These are phyloP conservation scores for Aspergillus amoenus DNA, from an alignment of 2,329 filamentous ascomycete species.

Conservation along the genomic window DNA sequence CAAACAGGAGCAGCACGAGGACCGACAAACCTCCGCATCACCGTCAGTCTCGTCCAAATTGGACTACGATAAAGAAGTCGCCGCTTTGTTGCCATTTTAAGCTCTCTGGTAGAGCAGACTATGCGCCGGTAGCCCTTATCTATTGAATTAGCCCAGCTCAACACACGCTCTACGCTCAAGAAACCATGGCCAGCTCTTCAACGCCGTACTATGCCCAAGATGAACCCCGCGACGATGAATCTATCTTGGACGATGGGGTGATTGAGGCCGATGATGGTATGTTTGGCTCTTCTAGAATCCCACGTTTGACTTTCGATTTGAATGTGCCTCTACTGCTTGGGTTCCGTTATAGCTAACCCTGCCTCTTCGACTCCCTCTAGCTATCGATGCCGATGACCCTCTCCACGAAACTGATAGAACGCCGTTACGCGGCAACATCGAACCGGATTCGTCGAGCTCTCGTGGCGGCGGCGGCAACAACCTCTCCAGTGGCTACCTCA, in stretches of 20 bases:
- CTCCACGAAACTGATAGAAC: conserved; percentile 69
- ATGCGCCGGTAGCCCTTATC: background rate
- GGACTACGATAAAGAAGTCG: background rate
- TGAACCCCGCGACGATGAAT: conserved; percentile 62
- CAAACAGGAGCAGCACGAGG: conserved; percentile 12
- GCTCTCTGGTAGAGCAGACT: conserved; percentile 16
- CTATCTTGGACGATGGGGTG: conserved; percentile 67
- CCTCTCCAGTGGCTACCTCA: conserved; percentile 81
- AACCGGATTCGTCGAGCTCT: conserved; percentile 52
- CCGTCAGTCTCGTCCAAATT: background rate
- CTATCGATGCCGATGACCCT: conserved; percentile 90
- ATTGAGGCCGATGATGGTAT: conserved; percentile 79
- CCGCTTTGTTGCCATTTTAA: background rate
- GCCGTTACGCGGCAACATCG: conserved; percentile 82
- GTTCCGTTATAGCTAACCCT: background rate
- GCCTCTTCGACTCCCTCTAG: conserved; percentile 42
- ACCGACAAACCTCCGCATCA: conserved; percentile 10
- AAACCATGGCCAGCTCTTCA: conserved; percentile 34
- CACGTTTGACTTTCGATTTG: background rate
- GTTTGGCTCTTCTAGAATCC: conserved; percentile 3
- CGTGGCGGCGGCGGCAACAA: conserved; percentile 39
- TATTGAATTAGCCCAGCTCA: background rate
- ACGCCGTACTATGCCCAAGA: conserved; percentile 50
- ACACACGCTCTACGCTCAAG: conserved; percentile 2
- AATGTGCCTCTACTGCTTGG: background rate